Percentiles rank a stretch among this genome's conserved stretches.
Evolutionary conservation across 768 basidiomycete genomes (phyloP).

Genomic region (Serendipita sp.): DNA sequence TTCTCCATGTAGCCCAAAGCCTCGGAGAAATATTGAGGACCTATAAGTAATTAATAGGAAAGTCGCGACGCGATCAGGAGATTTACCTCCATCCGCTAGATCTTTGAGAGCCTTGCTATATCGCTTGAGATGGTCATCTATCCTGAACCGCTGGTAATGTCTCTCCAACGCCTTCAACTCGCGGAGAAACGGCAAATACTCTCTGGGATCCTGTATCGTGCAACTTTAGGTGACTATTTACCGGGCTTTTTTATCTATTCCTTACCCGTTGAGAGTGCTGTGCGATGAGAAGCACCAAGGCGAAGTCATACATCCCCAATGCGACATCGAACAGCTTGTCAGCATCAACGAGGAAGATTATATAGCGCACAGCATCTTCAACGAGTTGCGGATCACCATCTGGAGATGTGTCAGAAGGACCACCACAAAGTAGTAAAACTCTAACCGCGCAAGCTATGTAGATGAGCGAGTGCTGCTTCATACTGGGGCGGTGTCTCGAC

Average conservation of each 20-base stretch:
- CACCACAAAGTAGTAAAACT: background rate
- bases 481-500: constrained; percentile 85
- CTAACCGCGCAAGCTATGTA: constrained; percentile 65
- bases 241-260: background rate
- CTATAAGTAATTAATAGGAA: constrained; percentile 24
- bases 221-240: background rate
- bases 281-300: constrained; percentile 86
- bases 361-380: constrained; percentile 95
- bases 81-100: constrained; percentile 54
- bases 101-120: constrained; percentile 59
- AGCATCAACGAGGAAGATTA: constrained; percentile 94
- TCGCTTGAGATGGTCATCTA: constrained; percentile 82
- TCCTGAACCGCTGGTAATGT: constrained; percentile 74
- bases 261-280: constrained; percentile 90
- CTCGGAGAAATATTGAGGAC: constrained; percentile 57
- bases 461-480: constrained; percentile 61
- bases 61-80: background rate
- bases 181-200: constrained; percentile 92
- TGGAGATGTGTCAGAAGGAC: constrained; percentile 12
- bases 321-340: constrained; percentile 85
- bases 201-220: constrained; percentile 72
- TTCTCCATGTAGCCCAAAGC: constrained; percentile 64
- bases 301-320: constrained; percentile 98
- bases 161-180: constrained; percentile 69
- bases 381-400: constrained; percentile 58